Evolutionary conservation across 2,329 filamentous ascomycete species (phyloP), one percentile per base, ranked within the genome.

Genomic region (Colletotrichum ledebouriae): DNA sequence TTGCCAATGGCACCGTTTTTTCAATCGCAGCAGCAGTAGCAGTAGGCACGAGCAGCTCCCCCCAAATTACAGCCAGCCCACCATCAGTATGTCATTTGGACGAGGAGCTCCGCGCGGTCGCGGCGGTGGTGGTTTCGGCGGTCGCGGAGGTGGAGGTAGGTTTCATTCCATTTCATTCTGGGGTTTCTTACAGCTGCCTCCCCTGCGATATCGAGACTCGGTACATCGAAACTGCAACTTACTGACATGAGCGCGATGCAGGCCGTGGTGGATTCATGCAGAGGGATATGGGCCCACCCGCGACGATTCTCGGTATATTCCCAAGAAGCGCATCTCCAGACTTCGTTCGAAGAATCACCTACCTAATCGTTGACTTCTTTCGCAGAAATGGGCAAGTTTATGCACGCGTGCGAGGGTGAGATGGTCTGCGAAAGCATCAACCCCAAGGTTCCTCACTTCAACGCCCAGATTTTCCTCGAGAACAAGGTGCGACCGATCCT

Each of bases 401-500:
- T 98, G 79, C 96, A 99, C 84, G 90, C 94, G 67, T 95, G 93
- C 84, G 96, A 99, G 83, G 95, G 95, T 80, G 96, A 99, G 83
- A 96, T 99, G 87, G 92, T 99, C 75, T 98, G 95, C 92, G 91
- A 94, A 82, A 97, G 93, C 74, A 91, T 92, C 82, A 98, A 98
- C 86, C 85, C 92, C 75, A 98, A 98, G 84, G 92, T 99, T 72
- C 96, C 96, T 71, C 97, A 97, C 85, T 99, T 99, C 91, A 98
- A 98, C 86, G 96, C 96, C 70, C 94, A 94, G 74, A 97, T 99
- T 81, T 99, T 96, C 85, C 91, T 98, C 76, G 95, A 98, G 87
- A 99, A 98, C 87, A 99, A 98, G 87, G 92, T 91, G 77, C 59
- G 59, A 49, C 34, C 29, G 39, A 37, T 52, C n/a, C 53, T 22